Evolutionary conservation across 2,329 filamentous ascomycete genomes (phyloP), one percentile per base, ranked within the genome.

Genomic region (Proliferodiscus dingleyae): DNA sequence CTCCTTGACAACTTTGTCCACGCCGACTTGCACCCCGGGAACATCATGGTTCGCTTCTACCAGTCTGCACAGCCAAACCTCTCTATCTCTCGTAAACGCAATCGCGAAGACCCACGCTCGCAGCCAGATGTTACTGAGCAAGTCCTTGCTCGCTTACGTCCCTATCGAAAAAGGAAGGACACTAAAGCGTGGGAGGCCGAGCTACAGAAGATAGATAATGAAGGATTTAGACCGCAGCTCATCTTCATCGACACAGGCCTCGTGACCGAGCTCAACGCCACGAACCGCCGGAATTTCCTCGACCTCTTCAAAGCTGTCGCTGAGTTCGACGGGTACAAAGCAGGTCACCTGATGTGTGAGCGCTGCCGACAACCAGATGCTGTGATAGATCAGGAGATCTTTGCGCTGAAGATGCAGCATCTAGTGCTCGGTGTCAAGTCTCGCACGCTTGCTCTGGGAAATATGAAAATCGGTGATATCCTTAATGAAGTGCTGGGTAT

Each of bases 31-130:
- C 93, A 98, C 63, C 93, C 93, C 0, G 93, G 93, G 21, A 98
- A 98, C 65, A 97, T 98, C 68, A 97, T 98, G 90, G 91, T 98
- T 37, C 89, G 94, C 52, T 98, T 98, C 71, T 96, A 97, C 68
- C 83, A 91, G 60, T 82, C 90, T 0, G 80, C 82, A 11, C 77
- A 83, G 50, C 78, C 91, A 0, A 79, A 85, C 39, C 70, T 94
- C 1, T 71, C 73, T 18, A 68, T 83, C 56, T 32, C 29, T 7
- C 62, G 19, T 37, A 61, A 45, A 59, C 58, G 47, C 38, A 57
- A 57, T 47, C 37, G 58, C 41, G 37, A 65, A 37, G 56, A 65
- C 21, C 66, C 71, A 29, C 65, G 75, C 30, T 71, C 76, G 7
- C 66, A 76, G 29, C 73, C 78, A 8, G 89, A 95, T 63, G 87